Base-by-base conservation (phyloP, 352 stramenopile genomes). In the Phytopythium montanum region DNA sequence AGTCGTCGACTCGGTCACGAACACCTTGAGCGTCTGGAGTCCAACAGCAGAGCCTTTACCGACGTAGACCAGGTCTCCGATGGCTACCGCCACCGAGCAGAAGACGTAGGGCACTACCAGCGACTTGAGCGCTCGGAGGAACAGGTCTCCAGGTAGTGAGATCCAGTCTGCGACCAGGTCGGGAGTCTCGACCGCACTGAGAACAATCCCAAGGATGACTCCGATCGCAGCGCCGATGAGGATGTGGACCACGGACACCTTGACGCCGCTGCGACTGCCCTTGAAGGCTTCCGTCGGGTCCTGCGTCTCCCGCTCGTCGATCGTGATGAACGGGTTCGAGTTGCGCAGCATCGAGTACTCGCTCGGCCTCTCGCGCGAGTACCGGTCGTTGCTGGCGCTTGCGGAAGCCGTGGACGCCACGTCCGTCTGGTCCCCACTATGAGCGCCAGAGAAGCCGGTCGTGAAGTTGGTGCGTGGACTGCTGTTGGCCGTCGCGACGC, bases 61-160 rank as follows among this genome's bases (percentile, higher is more conserved):
- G 3, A 90, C 76, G 39, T 84, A 85, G 36, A 94, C 72, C 33
- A 91, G 86, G 60, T 92, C 85, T 0, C 78, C 80, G 14, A 92
- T 81, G 25, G 81, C 81, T 8, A 94, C 80, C 0, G 83, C 79
- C 13, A 94, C 82, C 0, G 80, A 81, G 53, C 79, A 92, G 67
- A 94, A 94, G 2, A 92, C 81, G 56, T 92, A 87, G 21, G 85
- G 85, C 14, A 94, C 60, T n/a, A 92, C 82, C 6, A 94, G 67
- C 29, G 79, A 78, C 62, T 88, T 92, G 36, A 93, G 65, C 5
- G 81, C 85, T 28, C 85, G 76, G 10, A 92, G 60, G 60, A 93
- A 94, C 41, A 94, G 64, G 9, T 93, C 76, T 0, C 85, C 83
- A 0, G 85, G 85, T 16, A 93, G 58, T 18, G 76, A 68, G n/a